Base-by-base conservation (phyloP, 208 protist species). In the Acanthamoeba pearcei region DNA sequence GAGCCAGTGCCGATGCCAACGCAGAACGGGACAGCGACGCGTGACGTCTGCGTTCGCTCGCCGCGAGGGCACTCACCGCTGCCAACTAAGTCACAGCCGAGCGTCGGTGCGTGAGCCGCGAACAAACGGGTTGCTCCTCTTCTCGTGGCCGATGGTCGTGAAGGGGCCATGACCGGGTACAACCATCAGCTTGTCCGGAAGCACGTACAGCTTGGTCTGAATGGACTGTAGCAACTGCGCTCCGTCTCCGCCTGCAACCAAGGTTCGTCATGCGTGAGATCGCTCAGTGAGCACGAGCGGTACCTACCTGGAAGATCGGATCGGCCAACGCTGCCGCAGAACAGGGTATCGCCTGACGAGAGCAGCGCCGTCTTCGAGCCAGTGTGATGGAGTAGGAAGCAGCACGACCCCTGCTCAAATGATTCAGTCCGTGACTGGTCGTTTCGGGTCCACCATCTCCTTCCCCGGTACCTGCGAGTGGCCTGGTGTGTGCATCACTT, bases 91-190 rank as follows among this genome's bases (percentile, higher is more conserved):
- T 80, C 27, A 80, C 72, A 80, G 32, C n/a, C 72, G 12, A 19
- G 72, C 72, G 17, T 29, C n/a, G 19, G 24, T n/a, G 10, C 22
- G 29, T n/a, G 46, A 12, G 13, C 19, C 53, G 0, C 82, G 82
- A 35, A 66, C 55, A n/a, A 68, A 89, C 17, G 82, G 82, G n/a
- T 89, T 89, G 82, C 15, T 42, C 29, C 64, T n/a, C 82, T 64
- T 89, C 46, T 89, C 82, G n/a, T 89, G 29, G 12, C 82, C 82
- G 38, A 89, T 29, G 22, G 82, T 89, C 38, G 82, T 89, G 32
- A 89, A 64, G 32, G 49, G 82, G 6, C 82, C 82, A 22, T 89
- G 82, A 0, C 82, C 82, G 27, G 82, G 82, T 9, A 89, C 55
- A 5, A 89, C 82, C 17, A 35, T 32, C 27, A 89, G 53, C 49